These are phyloP conservation scores for Rhizophora apiculata DNA, from an alignment of 345 rosid genomes.

Conservation along the genomic window DNA sequence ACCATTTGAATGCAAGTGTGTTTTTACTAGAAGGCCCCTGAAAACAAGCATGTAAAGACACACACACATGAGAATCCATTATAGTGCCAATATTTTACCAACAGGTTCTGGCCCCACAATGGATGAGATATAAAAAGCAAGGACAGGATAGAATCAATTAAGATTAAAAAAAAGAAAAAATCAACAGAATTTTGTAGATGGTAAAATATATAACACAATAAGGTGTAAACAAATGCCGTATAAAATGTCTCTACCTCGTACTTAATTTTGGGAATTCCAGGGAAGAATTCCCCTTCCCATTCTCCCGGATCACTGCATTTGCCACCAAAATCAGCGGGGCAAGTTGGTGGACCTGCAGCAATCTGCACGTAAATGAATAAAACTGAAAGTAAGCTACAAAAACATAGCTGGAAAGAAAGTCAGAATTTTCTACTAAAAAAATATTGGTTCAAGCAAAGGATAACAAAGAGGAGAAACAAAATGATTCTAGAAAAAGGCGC, in stretches of 20 bases:
- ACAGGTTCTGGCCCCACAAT: neutral
- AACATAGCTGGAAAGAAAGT: neutral
- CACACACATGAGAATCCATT: neutral
- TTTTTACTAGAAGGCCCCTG: conserved; percentile 82
- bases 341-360: conserved; percentile 53
- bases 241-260: conserved; percentile 54
- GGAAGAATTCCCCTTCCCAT: conserved; percentile 96
- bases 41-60: neutral
- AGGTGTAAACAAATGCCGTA: neutral
- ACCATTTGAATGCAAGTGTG: conserved; percentile 82
- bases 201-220: neutral
- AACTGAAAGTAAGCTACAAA: neutral
- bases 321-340: conserved; percentile 64
- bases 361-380: conserved; percentile 35
- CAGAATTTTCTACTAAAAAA: too few relatives aligned
- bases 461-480: too few relatives aligned
- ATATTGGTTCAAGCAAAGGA: too few relatives aligned
- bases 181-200: neutral
- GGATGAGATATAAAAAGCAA: neutral
- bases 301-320: conserved; percentile 54
- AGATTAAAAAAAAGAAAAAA: neutral
- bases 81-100: neutral
- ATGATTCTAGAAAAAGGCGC: too few relatives aligned
- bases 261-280: conserved; percentile 66
- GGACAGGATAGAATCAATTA: neutral